A percentile compares a stretch with the other conserved stretches of the same genome.
Conservation (phyloP, 352 stramenopile species). For the Globisporangium echinulatum region DNA sequence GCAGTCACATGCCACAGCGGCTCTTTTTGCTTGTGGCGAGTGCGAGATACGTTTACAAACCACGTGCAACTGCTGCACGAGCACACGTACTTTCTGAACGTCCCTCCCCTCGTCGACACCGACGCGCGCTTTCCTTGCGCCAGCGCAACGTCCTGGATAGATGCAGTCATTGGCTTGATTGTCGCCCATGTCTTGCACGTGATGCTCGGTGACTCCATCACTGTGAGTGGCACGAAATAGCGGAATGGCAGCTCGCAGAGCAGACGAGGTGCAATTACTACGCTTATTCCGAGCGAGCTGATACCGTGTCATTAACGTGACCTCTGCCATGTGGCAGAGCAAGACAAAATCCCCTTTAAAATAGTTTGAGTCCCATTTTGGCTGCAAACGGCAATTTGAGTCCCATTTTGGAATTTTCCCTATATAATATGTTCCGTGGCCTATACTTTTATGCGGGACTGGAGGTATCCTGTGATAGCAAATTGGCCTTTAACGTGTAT, state of each 20-base stretch:
- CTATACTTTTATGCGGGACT: too few relatives aligned
- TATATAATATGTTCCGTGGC: not conserved
- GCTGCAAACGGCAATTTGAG: not conserved
- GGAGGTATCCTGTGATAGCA: too few relatives aligned
- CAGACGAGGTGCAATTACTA: not conserved
- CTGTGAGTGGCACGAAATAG: too few relatives aligned
- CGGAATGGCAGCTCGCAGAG: too few relatives aligned
- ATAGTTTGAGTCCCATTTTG: slow-evolving; percentile 1
- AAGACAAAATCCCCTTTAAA: not conserved
- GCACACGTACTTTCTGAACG: slow-evolving; percentile 1
- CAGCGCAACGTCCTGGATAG: not conserved
- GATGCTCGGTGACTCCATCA: not conserved
- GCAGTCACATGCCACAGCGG: slow-evolving; percentile 9
- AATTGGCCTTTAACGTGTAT: too few relatives aligned
- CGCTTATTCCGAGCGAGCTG: not conserved
- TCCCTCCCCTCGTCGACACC: slow-evolving; percentile 2
- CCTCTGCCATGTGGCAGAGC: not conserved
- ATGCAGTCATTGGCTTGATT: not conserved
- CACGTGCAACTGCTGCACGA: slow-evolving; percentile 3
- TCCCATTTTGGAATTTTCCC: slow-evolving; percentile 1
- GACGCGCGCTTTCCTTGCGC: not conserved
- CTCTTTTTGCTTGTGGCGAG: not conserved
- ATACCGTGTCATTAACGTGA: not conserved
- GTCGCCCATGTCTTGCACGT: not conserved
- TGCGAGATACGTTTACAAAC: slow-evolving; percentile 9